These are phyloP conservation scores for Naganishia antarctica DNA, from an alignment of 768 basidiomycete species.

Conservation along the genomic window DNA sequence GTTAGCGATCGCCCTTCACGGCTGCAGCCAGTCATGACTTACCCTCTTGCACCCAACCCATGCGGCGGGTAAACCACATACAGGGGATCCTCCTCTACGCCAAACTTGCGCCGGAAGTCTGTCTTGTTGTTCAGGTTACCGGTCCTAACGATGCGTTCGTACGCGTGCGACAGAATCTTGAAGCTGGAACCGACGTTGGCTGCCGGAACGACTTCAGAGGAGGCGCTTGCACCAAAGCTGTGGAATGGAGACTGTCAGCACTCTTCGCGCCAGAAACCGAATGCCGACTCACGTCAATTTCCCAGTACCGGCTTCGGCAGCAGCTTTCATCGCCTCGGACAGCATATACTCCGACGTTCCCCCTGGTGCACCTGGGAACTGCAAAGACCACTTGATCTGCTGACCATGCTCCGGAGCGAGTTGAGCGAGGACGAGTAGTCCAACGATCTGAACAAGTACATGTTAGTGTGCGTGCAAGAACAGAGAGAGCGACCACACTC, in stretches of 20 bases:
- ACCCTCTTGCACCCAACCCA: conserved; percentile 29
- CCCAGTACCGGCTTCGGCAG: conserved; percentile 50
- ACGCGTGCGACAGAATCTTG: conserved; percentile 51
- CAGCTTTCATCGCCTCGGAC: conserved; percentile 52
- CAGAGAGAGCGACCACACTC: conserved; percentile 18
- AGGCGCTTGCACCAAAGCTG: conserved; percentile 52
- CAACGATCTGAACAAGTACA: conserved; percentile 47
- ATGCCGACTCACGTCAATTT: conserved; percentile 19
- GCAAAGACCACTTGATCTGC: conserved; percentile 59
- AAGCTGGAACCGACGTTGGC: conserved; percentile 47
- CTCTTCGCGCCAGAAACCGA: background rate
- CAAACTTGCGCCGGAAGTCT: conserved; percentile 51
- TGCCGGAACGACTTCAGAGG: conserved; percentile 38
- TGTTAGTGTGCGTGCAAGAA: background rate
- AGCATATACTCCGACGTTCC: conserved; percentile 59
- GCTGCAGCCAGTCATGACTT: background rate
- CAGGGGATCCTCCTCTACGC: conserved; percentile 32
- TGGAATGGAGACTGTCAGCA: conserved; percentile 33
- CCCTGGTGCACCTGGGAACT: conserved; percentile 57
- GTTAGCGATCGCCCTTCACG: background rate
- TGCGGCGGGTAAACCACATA: conserved; percentile 37
- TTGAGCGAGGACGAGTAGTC: conserved; percentile 57
- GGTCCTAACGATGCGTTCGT: conserved; percentile 49
- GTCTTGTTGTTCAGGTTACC: conserved; percentile 50
- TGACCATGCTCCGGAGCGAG: conserved; percentile 52